Evolutionary conservation across 345 rosid genomes (phyloP).

Genomic region (Rubroshorea leprosula): DNA sequence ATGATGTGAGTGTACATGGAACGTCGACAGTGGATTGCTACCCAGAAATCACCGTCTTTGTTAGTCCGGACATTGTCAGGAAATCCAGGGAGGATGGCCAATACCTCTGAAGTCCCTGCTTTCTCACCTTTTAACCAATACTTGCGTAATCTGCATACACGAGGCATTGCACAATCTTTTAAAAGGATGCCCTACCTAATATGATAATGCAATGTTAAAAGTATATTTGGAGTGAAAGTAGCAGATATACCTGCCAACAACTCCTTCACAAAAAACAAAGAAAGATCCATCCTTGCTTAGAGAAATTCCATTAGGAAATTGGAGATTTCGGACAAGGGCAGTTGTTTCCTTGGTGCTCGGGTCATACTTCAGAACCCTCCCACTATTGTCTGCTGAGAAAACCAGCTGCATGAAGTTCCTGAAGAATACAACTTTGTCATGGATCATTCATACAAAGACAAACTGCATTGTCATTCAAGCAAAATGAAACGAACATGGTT

Average conservation of each 20-base stretch:
- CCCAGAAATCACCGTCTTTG: conserved; percentile 83
- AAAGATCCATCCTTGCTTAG: conserved; percentile 42
- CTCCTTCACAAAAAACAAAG: conserved; percentile 7
- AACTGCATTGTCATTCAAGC: neutral
- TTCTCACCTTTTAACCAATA: conserved; percentile 91
- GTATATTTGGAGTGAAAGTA: neutral
- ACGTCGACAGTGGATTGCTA: conserved; percentile 65
- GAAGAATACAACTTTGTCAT: neutral
- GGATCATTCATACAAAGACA: neutral
- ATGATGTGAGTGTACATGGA: conserved; percentile 29
- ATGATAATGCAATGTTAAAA: neutral
- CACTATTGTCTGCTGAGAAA: conserved; percentile 27
- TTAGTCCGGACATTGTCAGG: conserved; percentile 82
- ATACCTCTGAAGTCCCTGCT: conserved; percentile 71
- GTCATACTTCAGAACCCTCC: conserved; percentile 41
- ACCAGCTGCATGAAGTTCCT: conserved; percentile 4
- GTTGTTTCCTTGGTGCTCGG: conserved; percentile 23
- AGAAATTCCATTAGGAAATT: conserved; percentile 45
- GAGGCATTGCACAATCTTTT: neutral
- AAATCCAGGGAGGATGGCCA: conserved; percentile 70
- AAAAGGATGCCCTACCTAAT: too few species aligned
- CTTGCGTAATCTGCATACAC: conserved; percentile 41
- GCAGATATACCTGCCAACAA: neutral
- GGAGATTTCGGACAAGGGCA: conserved; percentile 23
- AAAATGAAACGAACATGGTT: too few species aligned